Percentiles rank a stretch among this genome's conserved stretches.
phyloP scores from a whole-genome alignment of 2,329 filamentous ascomycete genomes.

The Endoconidiophora laricicola region DNA sequence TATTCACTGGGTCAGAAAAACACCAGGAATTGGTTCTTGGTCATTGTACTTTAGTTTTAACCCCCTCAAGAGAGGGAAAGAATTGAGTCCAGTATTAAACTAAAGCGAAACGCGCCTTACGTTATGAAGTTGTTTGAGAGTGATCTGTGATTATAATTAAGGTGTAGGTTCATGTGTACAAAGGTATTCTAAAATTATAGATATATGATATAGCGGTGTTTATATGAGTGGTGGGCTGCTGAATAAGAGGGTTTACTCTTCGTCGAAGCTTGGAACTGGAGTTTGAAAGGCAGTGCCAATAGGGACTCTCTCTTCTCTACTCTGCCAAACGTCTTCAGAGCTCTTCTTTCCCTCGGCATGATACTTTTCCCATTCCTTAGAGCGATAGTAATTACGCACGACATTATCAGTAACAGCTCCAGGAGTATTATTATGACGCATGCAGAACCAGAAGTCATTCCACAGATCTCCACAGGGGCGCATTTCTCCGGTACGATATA shows the following conservation, averaged over 20 bases:
- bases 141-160: not conserved
- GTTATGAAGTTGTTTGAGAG: not conserved
- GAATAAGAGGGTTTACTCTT: not conserved
- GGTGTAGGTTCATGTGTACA: too few relatives aligned
- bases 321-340: conserved; percentile 83
- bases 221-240: not conserved
- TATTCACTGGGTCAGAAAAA: conserved; percentile 19
- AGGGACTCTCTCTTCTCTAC: conserved; percentile 45
- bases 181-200: too few relatives aligned
- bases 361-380: conserved; percentile 49
- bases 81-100: conserved; percentile 13
- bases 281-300: conserved; percentile 29
- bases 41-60: conserved; percentile 13
- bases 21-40: conserved; percentile 10
- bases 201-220: too few relatives aligned
- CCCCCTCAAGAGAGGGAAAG: conserved; percentile 6
- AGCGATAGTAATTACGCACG: conserved; percentile 51
- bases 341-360: conserved; percentile 40
- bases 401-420: conserved; percentile 39
- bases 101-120: not conserved
- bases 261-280: conserved; percentile 23
- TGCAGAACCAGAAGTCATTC: conserved; percentile 96
- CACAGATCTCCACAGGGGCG: conserved; percentile 69
- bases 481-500: conserved; percentile 73
- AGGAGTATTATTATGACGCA: conserved; percentile 54